Evolutionary conservation across 495 filamentous ascomycete genomes (phyloP).

Genomic region (Lophium mytilinum): DNA sequence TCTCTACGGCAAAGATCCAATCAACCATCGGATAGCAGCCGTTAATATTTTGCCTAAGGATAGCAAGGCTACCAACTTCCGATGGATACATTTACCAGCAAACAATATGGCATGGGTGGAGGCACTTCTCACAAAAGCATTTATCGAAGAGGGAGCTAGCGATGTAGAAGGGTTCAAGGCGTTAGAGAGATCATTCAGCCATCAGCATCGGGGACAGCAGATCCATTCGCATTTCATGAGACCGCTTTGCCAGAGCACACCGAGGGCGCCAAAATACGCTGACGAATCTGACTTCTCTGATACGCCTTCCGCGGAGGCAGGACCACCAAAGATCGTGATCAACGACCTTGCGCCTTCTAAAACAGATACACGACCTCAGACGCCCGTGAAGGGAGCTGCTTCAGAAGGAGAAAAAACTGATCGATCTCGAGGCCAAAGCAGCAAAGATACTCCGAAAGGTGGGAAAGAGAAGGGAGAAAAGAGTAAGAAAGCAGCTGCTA

Average conservation of each 20-base stretch:
- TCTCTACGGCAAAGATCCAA: slow-evolving; percentile 51
- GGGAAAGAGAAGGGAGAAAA: slow-evolving; percentile 19
- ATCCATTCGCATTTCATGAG: slow-evolving; percentile 62
- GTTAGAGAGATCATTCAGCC: slow-evolving; percentile 54
- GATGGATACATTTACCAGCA: slow-evolving; percentile 65
- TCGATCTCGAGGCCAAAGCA: not conserved
- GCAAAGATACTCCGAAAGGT: not conserved
- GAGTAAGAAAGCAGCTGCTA: slow-evolving; percentile 8
- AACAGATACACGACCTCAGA: slow-evolving; percentile 5
- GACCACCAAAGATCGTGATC: slow-evolving; percentile 20
- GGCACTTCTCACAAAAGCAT: slow-evolving; percentile 55
- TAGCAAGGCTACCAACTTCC: slow-evolving; percentile 45
- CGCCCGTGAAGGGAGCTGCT: slow-evolving; percentile 3
- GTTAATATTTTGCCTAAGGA: slow-evolving; percentile 48
- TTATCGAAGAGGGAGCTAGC: slow-evolving; percentile 57
- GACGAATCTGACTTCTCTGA: slow-evolving; percentile 33
- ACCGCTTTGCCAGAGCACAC: slow-evolving; percentile 52
- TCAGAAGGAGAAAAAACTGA: slow-evolving; percentile 6
- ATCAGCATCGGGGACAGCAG: slow-evolving; percentile 54
- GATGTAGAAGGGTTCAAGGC: slow-evolving; percentile 64
- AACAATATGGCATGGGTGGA: slow-evolving; percentile 56
- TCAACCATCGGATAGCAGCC: slow-evolving; percentile 46
- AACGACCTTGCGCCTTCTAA: slow-evolving; percentile 3
- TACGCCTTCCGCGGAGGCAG: slow-evolving; percentile 30
- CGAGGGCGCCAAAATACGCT: slow-evolving; percentile 35